Percentiles rank a stretch among this genome's conserved stretches.
Evolutionary conservation across 495 filamentous ascomycete genomes (phyloP).

Genomic region (Aspergillus carlsbadensis): DNA sequence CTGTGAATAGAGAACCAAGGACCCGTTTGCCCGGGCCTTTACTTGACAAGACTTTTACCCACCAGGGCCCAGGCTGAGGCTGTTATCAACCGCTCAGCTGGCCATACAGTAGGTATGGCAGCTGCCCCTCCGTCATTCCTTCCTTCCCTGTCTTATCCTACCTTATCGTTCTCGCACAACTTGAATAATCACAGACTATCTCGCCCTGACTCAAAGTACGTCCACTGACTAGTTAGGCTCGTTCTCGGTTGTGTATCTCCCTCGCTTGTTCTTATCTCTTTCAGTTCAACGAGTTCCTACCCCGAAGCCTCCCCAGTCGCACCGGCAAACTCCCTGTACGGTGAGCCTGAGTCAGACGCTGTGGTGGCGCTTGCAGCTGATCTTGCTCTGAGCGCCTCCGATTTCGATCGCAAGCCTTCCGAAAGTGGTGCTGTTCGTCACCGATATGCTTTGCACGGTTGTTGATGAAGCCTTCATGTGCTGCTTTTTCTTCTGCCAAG

Average conservation of each 20-base stretch:
- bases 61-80: too few relatives aligned
- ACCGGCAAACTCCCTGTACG: constrained; percentile 7
- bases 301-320: not conserved
- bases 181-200: not conserved
- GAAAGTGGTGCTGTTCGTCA: constrained; percentile 41
- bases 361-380: constrained; percentile 4
- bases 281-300: not conserved
- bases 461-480: constrained; percentile 35
- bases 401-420: constrained; percentile 39
- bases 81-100: too few relatives aligned
- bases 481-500: constrained; percentile 40
- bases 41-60: too few relatives aligned
- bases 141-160: not conserved
- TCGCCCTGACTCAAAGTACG: not conserved
- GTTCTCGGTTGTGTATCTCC: not conserved
- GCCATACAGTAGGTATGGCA: too few relatives aligned
- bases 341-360: not conserved
- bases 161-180: not conserved
- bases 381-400: constrained; percentile 23
- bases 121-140: not conserved
- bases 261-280: not conserved
- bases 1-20: too few relatives aligned
- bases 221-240: not conserved
- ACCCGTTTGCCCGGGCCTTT: too few relatives aligned
- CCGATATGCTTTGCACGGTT: constrained; percentile 37